These are phyloP conservation scores for Fusarium haematococcum DNA, from an alignment of 2,329 filamentous ascomycete genomes.

Conservation along the genomic window DNA sequence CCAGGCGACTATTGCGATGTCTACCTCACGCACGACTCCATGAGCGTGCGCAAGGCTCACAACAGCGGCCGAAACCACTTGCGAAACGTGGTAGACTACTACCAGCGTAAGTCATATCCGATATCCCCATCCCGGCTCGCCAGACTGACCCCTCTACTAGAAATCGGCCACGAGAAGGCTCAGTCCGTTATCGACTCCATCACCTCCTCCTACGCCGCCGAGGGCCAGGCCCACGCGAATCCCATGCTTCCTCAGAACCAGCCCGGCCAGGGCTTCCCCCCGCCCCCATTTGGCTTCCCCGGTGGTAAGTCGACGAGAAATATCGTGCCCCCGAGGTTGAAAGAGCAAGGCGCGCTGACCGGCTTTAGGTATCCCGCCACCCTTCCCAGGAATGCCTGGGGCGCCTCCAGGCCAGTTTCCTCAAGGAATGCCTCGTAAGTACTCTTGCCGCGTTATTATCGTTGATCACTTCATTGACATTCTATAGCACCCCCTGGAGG, in stretches of 20 bases:
- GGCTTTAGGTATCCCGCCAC: constrained; percentile 65
- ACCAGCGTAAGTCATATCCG: constrained; percentile 76
- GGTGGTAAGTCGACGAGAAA: constrained; percentile 55
- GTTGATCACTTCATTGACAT: constrained; percentile 18
- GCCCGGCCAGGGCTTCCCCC: constrained; percentile 64
- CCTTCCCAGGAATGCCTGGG: constrained; percentile 66
- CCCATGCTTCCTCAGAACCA: constrained; percentile 82
- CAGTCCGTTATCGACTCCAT: constrained; percentile 99
- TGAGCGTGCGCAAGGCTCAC: constrained; percentile 99
- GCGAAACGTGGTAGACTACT: constrained; percentile 98
- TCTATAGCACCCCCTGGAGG: constrained; percentile 60
- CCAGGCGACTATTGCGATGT: constrained; percentile 97
- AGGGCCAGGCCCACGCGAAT: constrained; percentile 88
- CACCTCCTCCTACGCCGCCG: constrained; percentile 93
- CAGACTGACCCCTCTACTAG: constrained; percentile 56
- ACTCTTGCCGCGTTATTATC: no score
- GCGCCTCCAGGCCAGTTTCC: constrained; percentile 55
- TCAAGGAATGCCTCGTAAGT: constrained; percentile 65
- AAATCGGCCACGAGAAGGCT: constrained; percentile 98
- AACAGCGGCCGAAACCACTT: constrained; percentile 97
- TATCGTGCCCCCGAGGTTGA: constrained; percentile 41
- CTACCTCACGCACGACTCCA: constrained; percentile 99
- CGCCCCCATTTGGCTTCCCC: constrained; percentile 72
- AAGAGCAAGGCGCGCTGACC: constrained; percentile 15
- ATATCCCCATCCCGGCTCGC: neutral